Evolutionary conservation across 2,329 filamentous ascomycete genomes (phyloP), one percentile per base, ranked within the genome.

Genomic region (Pseudophaeomoniella oleicola): DNA sequence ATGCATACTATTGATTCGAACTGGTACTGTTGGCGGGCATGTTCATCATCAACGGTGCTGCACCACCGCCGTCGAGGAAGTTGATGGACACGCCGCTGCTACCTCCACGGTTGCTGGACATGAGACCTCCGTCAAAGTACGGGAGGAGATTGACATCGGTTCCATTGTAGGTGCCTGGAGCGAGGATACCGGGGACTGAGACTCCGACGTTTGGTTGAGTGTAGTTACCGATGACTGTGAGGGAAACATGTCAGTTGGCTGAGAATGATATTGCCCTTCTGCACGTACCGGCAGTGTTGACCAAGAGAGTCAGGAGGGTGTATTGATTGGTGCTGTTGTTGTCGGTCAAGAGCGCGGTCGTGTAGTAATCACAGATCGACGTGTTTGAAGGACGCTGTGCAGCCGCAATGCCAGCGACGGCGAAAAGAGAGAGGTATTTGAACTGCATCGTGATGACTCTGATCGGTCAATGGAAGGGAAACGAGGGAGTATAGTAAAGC

Each of bases 221-320:
- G 50, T 72, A 74, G 53, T 74, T 75, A n/a, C 74, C 73, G 44
- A 75, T 72, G 42, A 77, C n/a, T n/a, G n/a, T n/a, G n/a, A n/a
- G n/a, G n/a, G n/a, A n/a, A n/a, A n/a, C n/a, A n/a, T n/a, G n/a
- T n/a, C n/a, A n/a, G n/a, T n/a, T n/a, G n/a, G n/a, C n/a, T n/a
- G n/a, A n/a, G n/a, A n/a, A n/a, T n/a, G n/a, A n/a, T n/a, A n/a
- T n/a, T n/a, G n/a, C n/a, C n/a, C n/a, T n/a, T n/a, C n/a, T n/a
- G n/a, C n/a, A n/a, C n/a, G n/a, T n/a, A n/a, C n/a, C 70, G 14
- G 67, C 74, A 4, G 71, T 76, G 54, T 77, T 77, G 46, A 78
- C 71, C 3, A 78, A 52, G 1, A 71, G 56, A 2, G 66, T 72
- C 46, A 78, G 46, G 2, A 77, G 57, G 1, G 62, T 67, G 37